Conservation (phyloP, 768 basidiomycete genomes). For the Boletus bicolor region DNA sequence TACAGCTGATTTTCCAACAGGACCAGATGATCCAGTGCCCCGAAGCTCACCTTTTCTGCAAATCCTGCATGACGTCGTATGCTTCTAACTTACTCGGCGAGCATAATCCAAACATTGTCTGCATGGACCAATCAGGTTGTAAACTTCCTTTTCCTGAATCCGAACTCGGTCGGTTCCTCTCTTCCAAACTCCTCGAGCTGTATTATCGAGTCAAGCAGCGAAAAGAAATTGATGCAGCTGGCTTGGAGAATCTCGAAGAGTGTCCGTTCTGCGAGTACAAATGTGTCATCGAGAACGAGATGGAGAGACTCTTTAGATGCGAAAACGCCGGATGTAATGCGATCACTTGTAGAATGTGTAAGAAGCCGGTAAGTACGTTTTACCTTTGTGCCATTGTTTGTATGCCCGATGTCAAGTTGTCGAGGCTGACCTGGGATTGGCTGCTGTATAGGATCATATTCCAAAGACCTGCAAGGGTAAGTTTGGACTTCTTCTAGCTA, state of each 20-base stretch:
- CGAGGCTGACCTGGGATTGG: slow-evolving; percentile 2
- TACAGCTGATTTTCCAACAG: slow-evolving; percentile 36
- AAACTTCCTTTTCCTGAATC: slow-evolving; percentile 61
- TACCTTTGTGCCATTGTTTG: neutral
- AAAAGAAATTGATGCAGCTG: slow-evolving; percentile 77
- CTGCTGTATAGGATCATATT: slow-evolving; percentile 59
- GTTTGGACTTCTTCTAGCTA: neutral
- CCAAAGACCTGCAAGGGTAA: slow-evolving; percentile 78
- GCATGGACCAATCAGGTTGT: slow-evolving; percentile 81
- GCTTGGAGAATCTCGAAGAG: slow-evolving; percentile 76
- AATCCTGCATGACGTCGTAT: slow-evolving; percentile 63
- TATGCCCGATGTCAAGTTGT: neutral
- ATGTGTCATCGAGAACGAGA: slow-evolving; percentile 66
- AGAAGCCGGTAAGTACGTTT: slow-evolving; percentile 53
- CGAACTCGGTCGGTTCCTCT: slow-evolving; percentile 66
- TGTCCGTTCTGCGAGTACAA: slow-evolving; percentile 92
- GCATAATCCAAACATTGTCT: slow-evolving; percentile 61
- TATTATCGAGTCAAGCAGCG: slow-evolving; percentile 74
- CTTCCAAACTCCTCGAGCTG: slow-evolving; percentile 60
- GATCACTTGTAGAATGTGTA: slow-evolving; percentile 78
- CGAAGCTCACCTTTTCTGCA: slow-evolving; percentile 87
- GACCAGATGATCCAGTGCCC: slow-evolving; percentile 86
- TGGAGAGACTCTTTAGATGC: slow-evolving; percentile 60
- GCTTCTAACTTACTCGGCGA: slow-evolving; percentile 63
- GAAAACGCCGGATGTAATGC: slow-evolving; percentile 65